These are phyloP conservation scores for Suillus variegatus DNA, from an alignment of 768 basidiomycete species.

Conservation along the genomic window DNA sequence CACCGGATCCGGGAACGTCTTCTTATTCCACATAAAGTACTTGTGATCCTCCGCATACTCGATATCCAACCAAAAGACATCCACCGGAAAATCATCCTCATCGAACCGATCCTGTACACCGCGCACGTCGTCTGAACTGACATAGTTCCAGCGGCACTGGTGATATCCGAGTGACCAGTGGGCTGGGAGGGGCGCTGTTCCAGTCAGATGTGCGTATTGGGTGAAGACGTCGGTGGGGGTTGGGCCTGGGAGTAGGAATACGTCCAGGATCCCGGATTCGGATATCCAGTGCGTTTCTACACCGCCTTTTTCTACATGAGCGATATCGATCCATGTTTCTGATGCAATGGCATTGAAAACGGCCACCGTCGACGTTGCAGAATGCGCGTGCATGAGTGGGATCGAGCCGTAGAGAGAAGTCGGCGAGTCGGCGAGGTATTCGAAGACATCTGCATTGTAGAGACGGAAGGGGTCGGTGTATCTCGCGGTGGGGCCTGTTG, in stretches of 20 bases:
- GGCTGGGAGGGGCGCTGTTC: slow-evolving; percentile 84
- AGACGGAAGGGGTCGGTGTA: slow-evolving; percentile 94
- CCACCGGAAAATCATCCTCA: slow-evolving; percentile 92
- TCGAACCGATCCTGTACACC: slow-evolving; percentile 87
- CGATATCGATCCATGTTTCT: slow-evolving; percentile 95
- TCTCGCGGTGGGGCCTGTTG: slow-evolving; percentile 71
- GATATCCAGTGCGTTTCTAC: slow-evolving; percentile 96
- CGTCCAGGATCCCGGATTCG: slow-evolving; percentile 93
- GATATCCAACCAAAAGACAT: slow-evolving; percentile 97
- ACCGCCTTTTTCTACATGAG: slow-evolving; percentile 46
- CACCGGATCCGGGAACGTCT: slow-evolving; percentile 91
- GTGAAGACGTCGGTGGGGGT: slow-evolving; percentile 78
- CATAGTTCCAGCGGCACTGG: slow-evolving; percentile 98
- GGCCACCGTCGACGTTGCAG: slow-evolving; percentile 82
- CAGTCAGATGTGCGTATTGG: slow-evolving; percentile 86
- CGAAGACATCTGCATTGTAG: slow-evolving; percentile 95
- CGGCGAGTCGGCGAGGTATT: slow-evolving; percentile 81
- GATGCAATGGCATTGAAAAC: slow-evolving; percentile 87
- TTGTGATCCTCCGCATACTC: slow-evolving; percentile 93
- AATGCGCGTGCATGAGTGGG: slow-evolving; percentile 92
- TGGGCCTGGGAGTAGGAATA: slow-evolving; percentile 93
- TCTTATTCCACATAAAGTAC: slow-evolving; percentile 96
- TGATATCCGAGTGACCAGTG: slow-evolving; percentile 94
- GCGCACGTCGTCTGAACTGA: slow-evolving; percentile 85
- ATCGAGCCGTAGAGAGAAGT: slow-evolving; percentile 90